Evolutionary conservation across 1,284 basidiomycete genomes (phyloP).

Genomic region (Cryptococcus sp.): DNA sequence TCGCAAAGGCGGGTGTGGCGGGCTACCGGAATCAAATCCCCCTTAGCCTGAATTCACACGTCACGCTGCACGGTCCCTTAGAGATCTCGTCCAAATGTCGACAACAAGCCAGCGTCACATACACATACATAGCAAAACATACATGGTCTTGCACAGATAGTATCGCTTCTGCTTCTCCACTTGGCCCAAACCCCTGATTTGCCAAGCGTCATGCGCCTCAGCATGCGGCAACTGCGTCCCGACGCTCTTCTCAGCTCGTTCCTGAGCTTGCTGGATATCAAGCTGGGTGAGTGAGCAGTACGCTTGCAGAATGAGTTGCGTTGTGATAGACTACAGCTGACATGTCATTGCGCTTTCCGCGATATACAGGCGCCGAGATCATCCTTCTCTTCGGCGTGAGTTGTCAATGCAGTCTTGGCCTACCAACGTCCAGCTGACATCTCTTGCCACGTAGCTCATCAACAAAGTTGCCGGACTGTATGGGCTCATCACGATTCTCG

Average conservation of each 20-base stretch:
- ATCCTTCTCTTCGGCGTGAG: constrained; percentile 81
- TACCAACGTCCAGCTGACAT: constrained; percentile 3
- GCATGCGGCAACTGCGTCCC: constrained; percentile 31
- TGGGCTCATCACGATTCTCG: constrained; percentile 86
- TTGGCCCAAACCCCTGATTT: background rate
- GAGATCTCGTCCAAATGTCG: too few relatives aligned
- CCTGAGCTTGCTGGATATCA: constrained; percentile 80
- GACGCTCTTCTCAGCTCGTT: constrained; percentile 67
- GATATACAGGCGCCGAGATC: constrained; percentile 63
- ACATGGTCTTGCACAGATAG: too few relatives aligned
- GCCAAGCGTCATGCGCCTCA: constrained; percentile 34
- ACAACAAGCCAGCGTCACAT: background rate
- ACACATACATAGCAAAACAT: background rate
- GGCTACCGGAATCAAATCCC: too few relatives aligned
- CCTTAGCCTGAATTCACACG: too few relatives aligned
- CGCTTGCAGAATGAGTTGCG: background rate
- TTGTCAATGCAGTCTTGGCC: constrained; percentile 15
- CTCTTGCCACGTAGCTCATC: constrained; percentile 63
- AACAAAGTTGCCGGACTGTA: constrained; percentile 99
- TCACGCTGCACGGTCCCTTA: too few relatives aligned
- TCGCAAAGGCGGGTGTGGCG: too few relatives aligned
- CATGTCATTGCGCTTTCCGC: background rate
- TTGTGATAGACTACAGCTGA: constrained; percentile 2
- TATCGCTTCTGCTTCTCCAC: too few relatives aligned
- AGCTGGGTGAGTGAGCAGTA: constrained; percentile 63